These are phyloP conservation scores for Fraxinus xanthoxyloides DNA, from an alignment of 305 asterid species.

Conservation along the genomic window DNA sequence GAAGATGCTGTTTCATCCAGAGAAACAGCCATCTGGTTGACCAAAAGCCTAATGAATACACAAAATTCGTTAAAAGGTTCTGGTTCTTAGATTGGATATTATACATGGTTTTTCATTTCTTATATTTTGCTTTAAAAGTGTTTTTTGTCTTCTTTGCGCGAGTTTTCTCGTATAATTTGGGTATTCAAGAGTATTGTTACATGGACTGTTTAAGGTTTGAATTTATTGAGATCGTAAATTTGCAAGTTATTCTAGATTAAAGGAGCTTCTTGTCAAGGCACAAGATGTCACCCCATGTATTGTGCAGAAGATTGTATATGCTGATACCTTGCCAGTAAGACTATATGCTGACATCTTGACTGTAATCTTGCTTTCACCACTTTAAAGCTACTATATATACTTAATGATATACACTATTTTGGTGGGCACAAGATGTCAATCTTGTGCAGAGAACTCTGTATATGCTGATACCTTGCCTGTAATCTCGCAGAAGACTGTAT, in stretches of 20 bases:
- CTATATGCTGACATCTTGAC: not conserved
- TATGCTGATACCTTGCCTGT: too few relatives aligned
- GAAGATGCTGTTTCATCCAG: conserved; percentile 87
- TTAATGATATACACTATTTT: not conserved
- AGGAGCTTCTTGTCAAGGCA: not conserved
- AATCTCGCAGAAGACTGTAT: too few relatives aligned
- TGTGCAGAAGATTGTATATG: not conserved
- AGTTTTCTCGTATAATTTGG: not conserved
- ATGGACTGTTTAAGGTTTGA: not conserved
- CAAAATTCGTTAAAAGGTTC: conserved; percentile 58
- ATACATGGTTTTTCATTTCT: not conserved
- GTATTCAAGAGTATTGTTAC: not conserved
- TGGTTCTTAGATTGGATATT: conserved; percentile 12
- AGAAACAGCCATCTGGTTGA: conserved; percentile 95
- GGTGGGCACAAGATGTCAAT: not conserved
- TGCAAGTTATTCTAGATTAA: not conserved
- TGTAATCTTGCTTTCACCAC: not conserved
- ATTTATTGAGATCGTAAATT: not conserved
- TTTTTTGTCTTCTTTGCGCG: not conserved
- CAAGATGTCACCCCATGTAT: not conserved
- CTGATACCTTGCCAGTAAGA: not conserved
- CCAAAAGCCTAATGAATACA: conserved; percentile 79
- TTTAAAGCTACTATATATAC: not conserved
- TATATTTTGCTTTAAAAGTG: not conserved
- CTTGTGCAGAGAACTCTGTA: not conserved